These are phyloP conservation scores for Aspergillus pseudotamarii DNA, from an alignment of 2,329 filamentous ascomycete species.

Conservation along the genomic window DNA sequence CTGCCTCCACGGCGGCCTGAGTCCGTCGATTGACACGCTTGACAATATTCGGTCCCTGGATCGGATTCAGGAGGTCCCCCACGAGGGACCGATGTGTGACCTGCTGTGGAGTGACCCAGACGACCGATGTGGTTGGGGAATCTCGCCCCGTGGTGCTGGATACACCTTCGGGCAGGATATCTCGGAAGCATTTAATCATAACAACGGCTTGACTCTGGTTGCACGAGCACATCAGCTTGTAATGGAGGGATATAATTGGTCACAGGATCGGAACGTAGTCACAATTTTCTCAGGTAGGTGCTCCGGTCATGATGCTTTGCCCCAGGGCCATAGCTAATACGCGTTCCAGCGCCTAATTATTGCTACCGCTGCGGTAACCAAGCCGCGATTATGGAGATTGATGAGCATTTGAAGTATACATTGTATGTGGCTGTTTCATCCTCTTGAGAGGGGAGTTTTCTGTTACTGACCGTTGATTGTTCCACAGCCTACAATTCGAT, in stretches of 20 bases:
- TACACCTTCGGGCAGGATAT: conserved; percentile 98
- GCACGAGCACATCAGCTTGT: conserved; percentile 96
- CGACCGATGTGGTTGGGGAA: conserved; percentile 94
- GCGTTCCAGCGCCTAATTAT: conserved; percentile 73
- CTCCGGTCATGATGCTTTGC: neutral
- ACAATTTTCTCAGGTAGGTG: conserved; percentile 90
- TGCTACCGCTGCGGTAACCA: conserved; percentile 99
- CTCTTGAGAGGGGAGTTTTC: neutral
- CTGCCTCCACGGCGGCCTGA: conserved; percentile 94
- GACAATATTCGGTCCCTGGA: conserved; percentile 95
- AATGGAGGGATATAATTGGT: conserved; percentile 99
- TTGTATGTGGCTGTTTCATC: conserved; percentile 68
- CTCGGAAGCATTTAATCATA: conserved; percentile 98
- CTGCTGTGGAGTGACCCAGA: conserved; percentile 97
- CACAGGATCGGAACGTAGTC: conserved; percentile 95
- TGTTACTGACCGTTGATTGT: neutral
- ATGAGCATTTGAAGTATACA: conserved; percentile 98
- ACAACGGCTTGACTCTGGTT: conserved; percentile 94
- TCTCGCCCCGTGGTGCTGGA: conserved; percentile 89
- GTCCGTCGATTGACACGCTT: conserved; percentile 91
- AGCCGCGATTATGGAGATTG: conserved; percentile 99
- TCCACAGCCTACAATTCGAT: conserved; percentile 92
- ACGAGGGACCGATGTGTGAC: conserved; percentile 98
- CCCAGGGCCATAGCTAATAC: conserved; percentile 26
- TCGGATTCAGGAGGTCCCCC: conserved; percentile 96